phyloP scores from a whole-genome alignment of 345 rosid genomes.

The Eucalyptus fibrosa region DNA sequence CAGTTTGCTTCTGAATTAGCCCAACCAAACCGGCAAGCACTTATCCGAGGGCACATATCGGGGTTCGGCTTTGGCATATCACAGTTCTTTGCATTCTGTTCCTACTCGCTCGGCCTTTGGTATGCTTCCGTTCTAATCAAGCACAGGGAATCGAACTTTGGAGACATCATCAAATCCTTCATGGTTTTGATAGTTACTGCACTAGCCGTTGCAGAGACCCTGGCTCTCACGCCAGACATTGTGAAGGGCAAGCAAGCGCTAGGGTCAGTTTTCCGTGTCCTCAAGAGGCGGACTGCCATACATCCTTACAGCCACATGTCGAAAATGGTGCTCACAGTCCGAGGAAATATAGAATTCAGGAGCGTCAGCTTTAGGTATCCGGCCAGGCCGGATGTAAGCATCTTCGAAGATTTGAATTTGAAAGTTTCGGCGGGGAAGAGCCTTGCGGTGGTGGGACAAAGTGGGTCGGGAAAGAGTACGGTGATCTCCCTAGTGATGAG shows the following conservation, averaged over 20 bases:
- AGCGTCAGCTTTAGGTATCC: constrained; percentile 63
- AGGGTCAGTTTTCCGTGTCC: constrained; percentile 51
- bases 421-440: constrained; percentile 42
- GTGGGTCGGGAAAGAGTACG: constrained; percentile 87
- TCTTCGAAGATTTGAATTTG: constrained; percentile 40
- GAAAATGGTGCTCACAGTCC: constrained; percentile 14
- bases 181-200: constrained; percentile 66
- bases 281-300: constrained; percentile 41
- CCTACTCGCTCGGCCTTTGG: constrained; percentile 90
- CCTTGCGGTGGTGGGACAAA: constrained; percentile 68
- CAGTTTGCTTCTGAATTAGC: constrained; percentile 47
- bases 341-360: constrained; percentile 51
- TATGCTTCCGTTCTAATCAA: constrained; percentile 55
- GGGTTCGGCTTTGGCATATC: constrained; percentile 68
- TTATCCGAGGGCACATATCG: constrained; percentile 67
- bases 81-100: constrained; percentile 42
- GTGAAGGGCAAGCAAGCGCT: constrained; percentile 88
- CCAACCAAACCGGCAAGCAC: constrained; percentile 43
- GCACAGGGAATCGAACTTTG: constrained; percentile 35
- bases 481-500: constrained; percentile 55
- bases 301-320: constrained; percentile 28
- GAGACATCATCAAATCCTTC: constrained; percentile 48
- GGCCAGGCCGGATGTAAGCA: constrained; percentile 38
- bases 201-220: constrained; percentile 56
- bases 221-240: constrained; percentile 77